Conservation (phyloP, 2,329 filamentous ascomycete species). For the Phialophora chinensis region DNA sequence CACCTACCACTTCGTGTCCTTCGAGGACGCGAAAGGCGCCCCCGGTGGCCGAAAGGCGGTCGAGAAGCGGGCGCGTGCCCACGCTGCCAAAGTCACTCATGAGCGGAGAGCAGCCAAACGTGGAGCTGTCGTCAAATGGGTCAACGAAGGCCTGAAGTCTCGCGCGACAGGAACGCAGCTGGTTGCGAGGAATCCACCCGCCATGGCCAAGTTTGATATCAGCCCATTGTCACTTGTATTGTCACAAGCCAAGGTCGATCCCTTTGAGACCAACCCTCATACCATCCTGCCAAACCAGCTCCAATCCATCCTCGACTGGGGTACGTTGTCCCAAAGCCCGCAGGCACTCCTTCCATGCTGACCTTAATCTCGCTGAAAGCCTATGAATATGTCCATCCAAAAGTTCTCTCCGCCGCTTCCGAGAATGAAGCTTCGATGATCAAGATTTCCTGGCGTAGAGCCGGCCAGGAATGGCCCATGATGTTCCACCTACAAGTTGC, state of each 20-base stretch:
- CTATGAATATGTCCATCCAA: conserved; percentile 26
- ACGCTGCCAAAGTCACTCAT: conserved; percentile 21
- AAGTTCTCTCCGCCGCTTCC: conserved; percentile 8
- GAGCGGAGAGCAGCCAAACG: conserved; percentile 17
- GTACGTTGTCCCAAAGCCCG: conserved; percentile 5
- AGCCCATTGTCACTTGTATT: conserved; percentile 19
- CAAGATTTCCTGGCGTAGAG: conserved; percentile 23
- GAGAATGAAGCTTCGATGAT: conserved; percentile 9
- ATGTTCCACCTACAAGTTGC: conserved; percentile 31
- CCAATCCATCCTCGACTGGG: conserved; percentile 23
- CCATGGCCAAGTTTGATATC: conserved; percentile 3
- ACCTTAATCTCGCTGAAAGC: conserved; percentile 4
- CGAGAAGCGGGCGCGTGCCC: conserved; percentile 17
- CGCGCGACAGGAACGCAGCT: not conserved
- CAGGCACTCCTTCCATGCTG: not conserved
- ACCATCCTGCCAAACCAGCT: conserved; percentile 19
- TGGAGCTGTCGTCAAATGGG: conserved; percentile 18
- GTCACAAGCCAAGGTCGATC: conserved; percentile 24
- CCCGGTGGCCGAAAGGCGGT: conserved; percentile 4
- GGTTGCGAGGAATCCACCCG: not conserved
- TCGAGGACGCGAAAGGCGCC: not conserved
- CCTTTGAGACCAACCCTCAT: conserved; percentile 23
- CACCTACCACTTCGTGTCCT: conserved; percentile 18
- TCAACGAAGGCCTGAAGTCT: conserved; percentile 6
- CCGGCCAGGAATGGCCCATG: conserved; percentile 25